Percentiles rank a stretch among this genome's conserved stretches.
Conservation (phyloP, 306 rosid genomes). For the Dryas octopetala region DNA sequence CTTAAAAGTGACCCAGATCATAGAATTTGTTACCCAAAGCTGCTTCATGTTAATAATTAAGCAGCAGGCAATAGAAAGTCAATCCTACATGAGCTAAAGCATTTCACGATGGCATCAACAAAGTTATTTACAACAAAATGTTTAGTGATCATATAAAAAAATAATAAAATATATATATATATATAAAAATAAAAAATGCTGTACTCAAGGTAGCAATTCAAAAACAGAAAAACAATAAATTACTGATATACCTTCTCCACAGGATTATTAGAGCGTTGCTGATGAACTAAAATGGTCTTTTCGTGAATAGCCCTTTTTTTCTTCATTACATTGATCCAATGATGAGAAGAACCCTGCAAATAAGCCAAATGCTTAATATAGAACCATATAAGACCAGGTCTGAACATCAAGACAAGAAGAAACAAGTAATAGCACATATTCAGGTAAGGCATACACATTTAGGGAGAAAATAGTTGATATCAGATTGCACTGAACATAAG, state of each 20-base stretch:
- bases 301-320: conserved; percentile 87
- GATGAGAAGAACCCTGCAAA: conserved; percentile 68
- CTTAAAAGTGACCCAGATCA: background rate
- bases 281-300: conserved; percentile 59
- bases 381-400: background rate
- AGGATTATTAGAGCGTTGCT: conserved; percentile 49
- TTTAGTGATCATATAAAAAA: background rate
- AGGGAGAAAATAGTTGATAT: background rate
- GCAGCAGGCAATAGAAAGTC: background rate
- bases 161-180: too few relatives aligned
- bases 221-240: background rate
- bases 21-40: background rate
- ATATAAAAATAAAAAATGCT: background rate
- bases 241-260: conserved; percentile 44
- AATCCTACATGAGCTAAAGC: background rate
- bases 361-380: conserved; percentile 14
- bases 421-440: background rate
- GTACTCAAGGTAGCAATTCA: background rate
- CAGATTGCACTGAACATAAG: background rate
- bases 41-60: background rate
- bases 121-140: background rate
- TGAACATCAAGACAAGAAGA: background rate
- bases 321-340: conserved; percentile 93
- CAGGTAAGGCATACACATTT: background rate
- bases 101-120: background rate